Evolutionary conservation across 495 filamentous ascomycete species (phyloP).

Genomic region (Xylaria bambusicola): DNA sequence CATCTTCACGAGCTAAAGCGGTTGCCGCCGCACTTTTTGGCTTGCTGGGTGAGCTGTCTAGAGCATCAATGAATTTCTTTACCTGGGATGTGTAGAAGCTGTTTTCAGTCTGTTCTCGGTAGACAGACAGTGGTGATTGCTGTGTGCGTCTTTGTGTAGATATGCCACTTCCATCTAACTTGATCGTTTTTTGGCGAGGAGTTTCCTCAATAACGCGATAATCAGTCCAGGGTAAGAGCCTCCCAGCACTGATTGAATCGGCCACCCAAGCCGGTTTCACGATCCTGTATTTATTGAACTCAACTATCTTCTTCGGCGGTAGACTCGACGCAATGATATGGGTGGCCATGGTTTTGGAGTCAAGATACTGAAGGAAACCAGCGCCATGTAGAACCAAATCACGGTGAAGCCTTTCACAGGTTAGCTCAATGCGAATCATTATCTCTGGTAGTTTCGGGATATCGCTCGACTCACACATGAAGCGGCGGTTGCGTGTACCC

Average conservation of each 20-base stretch:
- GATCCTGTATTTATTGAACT: constrained; percentile 82
- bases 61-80: constrained; percentile 37
- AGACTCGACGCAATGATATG: constrained; percentile 92
- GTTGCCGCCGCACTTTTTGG: neutral
- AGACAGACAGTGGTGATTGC: constrained; percentile 51
- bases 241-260: constrained; percentile 80
- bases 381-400: constrained; percentile 89
- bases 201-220: constrained; percentile 82
- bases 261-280: constrained; percentile 97
- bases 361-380: constrained; percentile 91
- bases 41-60: constrained; percentile 19
- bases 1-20: neutral
- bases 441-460: neutral
- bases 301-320: constrained; percentile 86
- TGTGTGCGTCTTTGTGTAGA: constrained; percentile 61
- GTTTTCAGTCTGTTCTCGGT: constrained; percentile 71
- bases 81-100: constrained; percentile 82
- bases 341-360: constrained; percentile 88
- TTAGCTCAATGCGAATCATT: neutral
- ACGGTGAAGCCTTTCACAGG: constrained; percentile 58
- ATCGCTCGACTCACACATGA: constrained; percentile 55
- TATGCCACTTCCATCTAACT: constrained; percentile 68
- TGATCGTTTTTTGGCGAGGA: constrained; percentile 71
- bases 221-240: constrained; percentile 77
- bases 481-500: constrained; percentile 92